Base-by-base conservation (phyloP, 139 green algal genomes). In the Chlamydomonas sp. region DNA sequence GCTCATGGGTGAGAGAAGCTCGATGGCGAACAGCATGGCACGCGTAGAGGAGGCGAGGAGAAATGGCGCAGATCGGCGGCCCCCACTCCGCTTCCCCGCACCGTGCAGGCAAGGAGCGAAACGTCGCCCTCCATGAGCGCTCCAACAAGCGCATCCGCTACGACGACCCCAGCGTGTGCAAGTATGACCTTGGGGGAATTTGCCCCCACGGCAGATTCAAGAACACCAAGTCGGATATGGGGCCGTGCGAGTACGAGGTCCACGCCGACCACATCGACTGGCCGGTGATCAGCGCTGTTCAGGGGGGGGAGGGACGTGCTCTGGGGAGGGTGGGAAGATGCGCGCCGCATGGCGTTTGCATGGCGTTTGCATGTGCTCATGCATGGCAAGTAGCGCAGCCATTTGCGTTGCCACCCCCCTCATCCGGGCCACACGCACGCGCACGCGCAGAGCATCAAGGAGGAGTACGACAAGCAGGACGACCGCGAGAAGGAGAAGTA, bases 151-250 rank as follows among this genome's bases (percentile, higher is more conserved):
- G 36, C 3, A 36, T 89, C 16, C 48, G 66, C 3, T 95, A 85
- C 31, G 67, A 81, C 28, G 89, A 96, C 75, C 77, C 78, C 0
- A 73, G 74, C 10, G 83, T 96, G 2, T 96, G 90, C 88, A 93
- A 95, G 71, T 86, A 89, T 60, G 76, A 84, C 8, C 76, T 96
- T 13, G 80, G 77, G 0, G 88, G 85, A 6, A 69, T 95, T 2
- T 95, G 90, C 72, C 90, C 90, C 20, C 86, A 89, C 39, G 77
- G 74, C 13, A 70, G 94, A 8, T 96, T 96, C 70, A 87, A 85
- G 29, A 96, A 96, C 72, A 96, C 90, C 2, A 86, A 84, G 64
- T 90, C 80, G 67, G 85, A 94, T 58, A 63, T 96, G 57, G 90
- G 89, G 1, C 70, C 70, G 10, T 96, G 90, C 73, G 79, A 79